A percentile compares a stretch with the other conserved stretches of the same genome.
Conservation (phyloP, 768 basidiomycete genomes). For the Boletus fagicola region DNA sequence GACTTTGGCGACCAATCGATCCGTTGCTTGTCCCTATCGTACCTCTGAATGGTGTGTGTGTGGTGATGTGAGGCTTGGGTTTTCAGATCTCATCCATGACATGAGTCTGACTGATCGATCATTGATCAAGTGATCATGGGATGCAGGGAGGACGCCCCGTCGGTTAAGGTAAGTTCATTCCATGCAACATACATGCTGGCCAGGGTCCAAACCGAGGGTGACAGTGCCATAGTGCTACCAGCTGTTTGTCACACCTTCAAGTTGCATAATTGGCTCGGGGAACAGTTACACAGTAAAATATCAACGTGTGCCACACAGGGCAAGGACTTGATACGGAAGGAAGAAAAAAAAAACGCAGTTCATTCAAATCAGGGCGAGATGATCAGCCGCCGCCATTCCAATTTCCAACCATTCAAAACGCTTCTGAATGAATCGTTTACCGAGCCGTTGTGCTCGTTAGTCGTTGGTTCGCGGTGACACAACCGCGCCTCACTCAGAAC, state of each 20-base stretch:
- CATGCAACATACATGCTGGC: neutral
- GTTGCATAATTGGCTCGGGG: neutral
- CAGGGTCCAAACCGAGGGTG: neutral
- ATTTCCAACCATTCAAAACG: too few species aligned
- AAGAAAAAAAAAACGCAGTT: neutral
- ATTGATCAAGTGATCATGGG: neutral
- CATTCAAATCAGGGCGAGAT: neutral
- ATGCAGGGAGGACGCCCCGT: neutral
- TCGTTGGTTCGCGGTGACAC: too few species aligned
- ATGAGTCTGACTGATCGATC: neutral
- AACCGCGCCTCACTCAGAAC: too few species aligned
- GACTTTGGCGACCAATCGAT: constrained; percentile 10
- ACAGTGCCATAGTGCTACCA: neutral
- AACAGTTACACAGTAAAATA: neutral
- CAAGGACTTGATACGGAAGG: neutral
- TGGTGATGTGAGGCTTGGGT: neutral
- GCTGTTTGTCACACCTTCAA: neutral
- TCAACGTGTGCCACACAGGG: neutral
- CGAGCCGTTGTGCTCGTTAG: too few species aligned
- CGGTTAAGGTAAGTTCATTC: neutral
- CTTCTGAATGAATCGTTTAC: too few species aligned
- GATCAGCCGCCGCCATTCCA: too few species aligned
- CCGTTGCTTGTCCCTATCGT: neutral
- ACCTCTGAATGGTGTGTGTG: too few species aligned
- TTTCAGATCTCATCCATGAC: neutral